Evolutionary conservation across 208 protist genomes (phyloP), one percentile per base, ranked within the genome.

Genomic region (Trypanosoma conorhini): DNA sequence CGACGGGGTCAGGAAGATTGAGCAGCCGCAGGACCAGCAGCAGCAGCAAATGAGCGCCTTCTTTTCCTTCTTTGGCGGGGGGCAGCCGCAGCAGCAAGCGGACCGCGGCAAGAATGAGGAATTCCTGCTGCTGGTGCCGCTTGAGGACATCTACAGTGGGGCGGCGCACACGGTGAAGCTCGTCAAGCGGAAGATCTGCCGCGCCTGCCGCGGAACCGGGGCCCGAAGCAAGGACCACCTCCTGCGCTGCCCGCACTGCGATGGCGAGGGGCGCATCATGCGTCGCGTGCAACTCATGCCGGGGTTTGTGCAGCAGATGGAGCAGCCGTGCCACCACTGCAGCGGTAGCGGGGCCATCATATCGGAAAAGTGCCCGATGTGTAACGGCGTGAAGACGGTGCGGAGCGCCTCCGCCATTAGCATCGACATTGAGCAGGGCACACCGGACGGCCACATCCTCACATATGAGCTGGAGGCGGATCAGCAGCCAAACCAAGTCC

Each of bases 121-220:
- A 22, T 69, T 95, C 52, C 62, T 82, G 10, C 52, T 98, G 22
- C 50, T 85, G 8, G 91, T 97, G 33, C 82, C 79, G 8, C 82
- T 99, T 12, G 95, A 97, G 66, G 93, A 99, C 72, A 51, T 98
- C 26, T 99, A 98, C 82, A 95, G 86, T 21, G 96, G 96, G 59
- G 65, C 88, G 4, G 88, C 91, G 7, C 79, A 86, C 56, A 95
- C 94, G 33, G 70, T 98, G 12, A 78, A 81, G 55, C 72, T 98
- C 55, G 50, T 76, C n/a, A 74, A 94, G 13, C 85, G 79, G n/a
- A 94, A 97, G 77, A 71, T 97, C 64, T 87, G 84, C 73, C 78
- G 81, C 35, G 56, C 44, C 17, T 89, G 84, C 44, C 77, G 79
- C 40, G 84, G 84, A 31, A 80, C 73, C 40, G 84, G 84, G 24